phyloP scores from a whole-genome alignment of 345 rosid species.

The Lagerstroemia speciosa region DNA sequence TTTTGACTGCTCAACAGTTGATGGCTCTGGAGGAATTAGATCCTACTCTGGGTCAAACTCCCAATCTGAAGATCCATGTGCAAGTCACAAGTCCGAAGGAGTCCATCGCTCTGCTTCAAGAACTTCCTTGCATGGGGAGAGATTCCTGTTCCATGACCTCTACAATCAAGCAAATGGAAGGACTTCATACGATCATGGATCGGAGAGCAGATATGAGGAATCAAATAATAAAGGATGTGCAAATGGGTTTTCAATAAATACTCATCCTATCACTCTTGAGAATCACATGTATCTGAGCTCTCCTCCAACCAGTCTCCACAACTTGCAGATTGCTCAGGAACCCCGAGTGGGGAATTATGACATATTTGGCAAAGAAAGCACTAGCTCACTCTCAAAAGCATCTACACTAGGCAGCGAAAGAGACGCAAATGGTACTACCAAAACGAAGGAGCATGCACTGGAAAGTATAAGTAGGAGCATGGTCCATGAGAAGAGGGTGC shows the following conservation, averaged over 20 bases:
- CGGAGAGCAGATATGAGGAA: slow-evolving; percentile 19
- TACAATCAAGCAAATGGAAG: slow-evolving; percentile 21
- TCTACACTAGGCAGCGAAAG: slow-evolving; percentile 23
- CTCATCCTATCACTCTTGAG: slow-evolving; percentile 22
- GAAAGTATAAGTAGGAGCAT: slow-evolving; percentile 12
- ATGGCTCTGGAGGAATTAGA: slow-evolving; percentile 12
- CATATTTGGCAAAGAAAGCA: slow-evolving; percentile 31
- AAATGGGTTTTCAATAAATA: slow-evolving; percentile 24
- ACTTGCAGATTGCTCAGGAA: slow-evolving; percentile 17
- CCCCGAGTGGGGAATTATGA: slow-evolving; percentile 26
- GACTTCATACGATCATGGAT: slow-evolving; percentile 6
- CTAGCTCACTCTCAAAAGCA: slow-evolving; percentile 35
- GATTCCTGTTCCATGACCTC: slow-evolving; percentile 33
- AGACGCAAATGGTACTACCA: slow-evolving; percentile 16
- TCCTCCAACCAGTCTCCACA: slow-evolving; percentile 22
- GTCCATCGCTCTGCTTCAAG: slow-evolving; percentile 20
- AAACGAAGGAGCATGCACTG: slow-evolving; percentile 17
- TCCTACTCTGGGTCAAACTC: slow-evolving; percentile 11
- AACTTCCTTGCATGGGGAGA: slow-evolving; percentile 23
- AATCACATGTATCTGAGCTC: slow-evolving; percentile 16
- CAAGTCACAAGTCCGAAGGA: slow-evolving; percentile 25
- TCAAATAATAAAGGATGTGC: slow-evolving; percentile 21
- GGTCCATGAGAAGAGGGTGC: slow-evolving; percentile 18
- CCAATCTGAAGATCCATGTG: slow-evolving; percentile 10
- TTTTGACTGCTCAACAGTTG: slow-evolving; percentile 15